Evolutionary conservation across 1,284 basidiomycete genomes (phyloP), one percentile per base, ranked within the genome.

Genomic region (Rhizoctonia solani): DNA sequence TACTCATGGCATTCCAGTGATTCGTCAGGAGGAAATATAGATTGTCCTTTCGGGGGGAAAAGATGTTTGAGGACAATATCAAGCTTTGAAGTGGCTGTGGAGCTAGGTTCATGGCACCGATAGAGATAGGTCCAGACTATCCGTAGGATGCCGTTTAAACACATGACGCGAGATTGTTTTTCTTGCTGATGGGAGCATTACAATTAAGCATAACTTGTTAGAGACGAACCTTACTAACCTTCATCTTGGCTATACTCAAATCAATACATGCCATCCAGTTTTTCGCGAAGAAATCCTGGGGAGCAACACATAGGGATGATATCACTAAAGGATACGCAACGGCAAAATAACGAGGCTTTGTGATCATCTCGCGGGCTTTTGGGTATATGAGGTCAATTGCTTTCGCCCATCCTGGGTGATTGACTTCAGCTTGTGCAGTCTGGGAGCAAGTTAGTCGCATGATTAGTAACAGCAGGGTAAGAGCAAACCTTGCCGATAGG

Each of bases 401-500:
- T 75, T 93, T 93, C 1, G 88, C 89, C 95, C 95, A 98, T 66
- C 90, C 83, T 0, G 95, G 95, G 75, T 97, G 92, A 74, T 98
- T 97, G 54, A 96, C 93, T 79, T 98, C 95, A 0, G 93, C 95
- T 75, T 96, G 94, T 0, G 94, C 95, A 27, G 91, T 94, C 87
- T 93, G 72, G 14, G 66, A 32, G 65, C 37, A 6, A 30, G 27
- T 25, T 27, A 66, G 56, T 29, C 58, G 5, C n/a, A 50, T 19
- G 55, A 39, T 68, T 21, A 25, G 67, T 56, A 46, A 11, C 46
- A 50, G 21, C 5, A 19, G 32, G 46, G 4, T 42, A 44, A 16
- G 19, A n/a, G 67, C 78, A 32, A 69, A 90, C 92, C 82, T 95
- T 93, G 68, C 90, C 91, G 42, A 98, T 93, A 0, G 93, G 92